Evolutionary conservation across 208 protist genomes (phyloP).

Genomic region (Porcisia hertigi): DNA sequence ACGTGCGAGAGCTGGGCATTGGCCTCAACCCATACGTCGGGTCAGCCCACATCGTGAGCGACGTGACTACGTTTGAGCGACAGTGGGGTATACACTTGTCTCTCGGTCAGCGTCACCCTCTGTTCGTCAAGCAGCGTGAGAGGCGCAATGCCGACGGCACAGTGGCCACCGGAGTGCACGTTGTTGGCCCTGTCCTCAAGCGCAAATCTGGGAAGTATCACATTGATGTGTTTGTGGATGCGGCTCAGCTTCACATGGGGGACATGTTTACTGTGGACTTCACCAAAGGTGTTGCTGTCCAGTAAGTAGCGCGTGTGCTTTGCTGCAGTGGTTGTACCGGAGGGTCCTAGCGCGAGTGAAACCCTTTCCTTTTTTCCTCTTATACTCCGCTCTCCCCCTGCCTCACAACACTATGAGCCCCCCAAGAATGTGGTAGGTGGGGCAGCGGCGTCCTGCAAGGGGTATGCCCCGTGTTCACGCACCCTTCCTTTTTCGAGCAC

Average conservation of each 20-base stretch:
- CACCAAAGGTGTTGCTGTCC: conserved; percentile 55
- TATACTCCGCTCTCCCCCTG: background rate
- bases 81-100: conserved; percentile 91
- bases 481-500: no score
- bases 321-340: background rate
- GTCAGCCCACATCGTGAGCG: conserved; percentile 69
- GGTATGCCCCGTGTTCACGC: no score
- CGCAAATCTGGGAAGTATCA: conserved; percentile 89
- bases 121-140: conserved; percentile 85
- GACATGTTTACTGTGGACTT: conserved; percentile 68
- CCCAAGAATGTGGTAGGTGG: no score
- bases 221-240: conserved; percentile 88
- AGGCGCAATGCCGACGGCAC: conserved; percentile 71
- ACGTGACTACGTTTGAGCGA: conserved; percentile 91
- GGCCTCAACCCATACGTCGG: conserved; percentile 90
- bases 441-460: no score
- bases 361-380: background rate
- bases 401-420: no score
- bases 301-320: conserved; percentile 3
- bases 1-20: conserved; percentile 90
- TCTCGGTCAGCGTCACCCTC: conserved; percentile 85
- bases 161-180: conserved; percentile 42
- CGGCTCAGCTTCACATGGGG: conserved; percentile 56
- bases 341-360: no score
- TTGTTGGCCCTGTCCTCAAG: conserved; percentile 78